Evolutionary conservation across 2,329 filamentous ascomycete genomes (phyloP).

Genomic region (Sporothrix brunneoviolacea): DNA sequence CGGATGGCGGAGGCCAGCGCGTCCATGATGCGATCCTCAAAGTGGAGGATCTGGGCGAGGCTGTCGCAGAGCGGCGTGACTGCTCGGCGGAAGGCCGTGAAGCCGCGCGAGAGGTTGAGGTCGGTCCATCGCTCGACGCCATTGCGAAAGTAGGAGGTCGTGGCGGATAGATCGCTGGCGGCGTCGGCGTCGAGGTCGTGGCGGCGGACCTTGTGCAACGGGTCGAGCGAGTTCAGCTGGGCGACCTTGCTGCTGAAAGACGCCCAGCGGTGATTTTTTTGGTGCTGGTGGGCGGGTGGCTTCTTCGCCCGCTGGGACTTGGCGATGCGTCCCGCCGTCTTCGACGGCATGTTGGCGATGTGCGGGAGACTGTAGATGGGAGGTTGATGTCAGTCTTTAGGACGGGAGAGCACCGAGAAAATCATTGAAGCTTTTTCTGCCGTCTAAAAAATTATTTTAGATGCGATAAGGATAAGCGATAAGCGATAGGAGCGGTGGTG

Average conservation of each 20-base stretch:
- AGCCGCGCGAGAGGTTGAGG: constrained; percentile 78
- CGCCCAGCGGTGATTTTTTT: constrained; percentile 84
- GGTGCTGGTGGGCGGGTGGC: constrained; percentile 43
- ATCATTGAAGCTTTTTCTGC: no score
- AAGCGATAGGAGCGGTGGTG: constrained; percentile 5
- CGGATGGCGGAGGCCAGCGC: constrained; percentile 67
- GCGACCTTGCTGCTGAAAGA: constrained; percentile 85
- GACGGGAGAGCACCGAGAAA: no score
- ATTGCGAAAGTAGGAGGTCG: constrained; percentile 80
- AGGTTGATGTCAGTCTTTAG: not conserved
- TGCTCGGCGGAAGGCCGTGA: constrained; percentile 68
- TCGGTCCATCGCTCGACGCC: constrained; percentile 85
- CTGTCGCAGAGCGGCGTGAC: constrained; percentile 77
- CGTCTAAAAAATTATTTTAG: constrained; percentile 18
- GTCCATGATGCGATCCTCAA: constrained; percentile 78
- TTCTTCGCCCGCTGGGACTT: constrained; percentile 65
- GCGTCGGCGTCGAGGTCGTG: constrained; percentile 59
- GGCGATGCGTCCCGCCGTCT: constrained; percentile 59
- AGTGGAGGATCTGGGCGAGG: constrained; percentile 84
- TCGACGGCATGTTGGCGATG: constrained; percentile 49
- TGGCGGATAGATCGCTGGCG: constrained; percentile 65
- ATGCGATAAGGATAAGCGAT: constrained; percentile 17
- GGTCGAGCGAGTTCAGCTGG: constrained; percentile 83
- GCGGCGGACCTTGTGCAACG: constrained; percentile 80
- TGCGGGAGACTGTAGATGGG: not conserved